Evolutionary conservation across 2,329 filamentous ascomycete genomes (phyloP).

Genomic region (Fusarium sp.): DNA sequence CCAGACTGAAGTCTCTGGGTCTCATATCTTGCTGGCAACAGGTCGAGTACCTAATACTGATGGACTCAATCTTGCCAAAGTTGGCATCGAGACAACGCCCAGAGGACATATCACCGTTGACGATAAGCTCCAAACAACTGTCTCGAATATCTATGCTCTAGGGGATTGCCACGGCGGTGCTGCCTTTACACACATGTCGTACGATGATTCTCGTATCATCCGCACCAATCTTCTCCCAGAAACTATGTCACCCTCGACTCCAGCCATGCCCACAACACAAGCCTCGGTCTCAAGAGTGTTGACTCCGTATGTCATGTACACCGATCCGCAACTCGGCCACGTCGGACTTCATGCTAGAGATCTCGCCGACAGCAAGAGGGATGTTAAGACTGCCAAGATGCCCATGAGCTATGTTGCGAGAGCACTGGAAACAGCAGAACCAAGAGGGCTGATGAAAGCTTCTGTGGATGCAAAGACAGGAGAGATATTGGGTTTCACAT

Average conservation of each 20-base stretch:
- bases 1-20: conserved; percentile 51
- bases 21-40: conserved; percentile 64
- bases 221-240: conserved; percentile 57
- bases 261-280: conserved; percentile 45
- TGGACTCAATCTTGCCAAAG: conserved; percentile 55
- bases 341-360: conserved; percentile 62
- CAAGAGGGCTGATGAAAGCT: conserved; percentile 66
- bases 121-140: conserved; percentile 59
- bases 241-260: conserved; percentile 42
- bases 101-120: conserved; percentile 60
- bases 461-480: conserved; percentile 61
- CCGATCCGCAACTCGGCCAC: conserved; percentile 66
- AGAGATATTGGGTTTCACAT: conserved; percentile 65
- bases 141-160: conserved; percentile 59
- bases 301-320: conserved; percentile 65
- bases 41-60: conserved; percentile 65
- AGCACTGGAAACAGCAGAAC: conserved; percentile 64
- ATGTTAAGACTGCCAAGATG: conserved; percentile 61
- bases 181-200: conserved; percentile 68
- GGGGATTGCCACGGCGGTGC: conserved; percentile 66
- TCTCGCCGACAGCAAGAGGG: conserved; percentile 44
- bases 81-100: conserved; percentile 56
- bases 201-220: conserved; percentile 67
- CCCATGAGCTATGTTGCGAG: conserved; percentile 65
- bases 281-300: conserved; percentile 49